phyloP scores from a whole-genome alignment of 768 basidiomycete species.

The Mycena galericulata region DNA sequence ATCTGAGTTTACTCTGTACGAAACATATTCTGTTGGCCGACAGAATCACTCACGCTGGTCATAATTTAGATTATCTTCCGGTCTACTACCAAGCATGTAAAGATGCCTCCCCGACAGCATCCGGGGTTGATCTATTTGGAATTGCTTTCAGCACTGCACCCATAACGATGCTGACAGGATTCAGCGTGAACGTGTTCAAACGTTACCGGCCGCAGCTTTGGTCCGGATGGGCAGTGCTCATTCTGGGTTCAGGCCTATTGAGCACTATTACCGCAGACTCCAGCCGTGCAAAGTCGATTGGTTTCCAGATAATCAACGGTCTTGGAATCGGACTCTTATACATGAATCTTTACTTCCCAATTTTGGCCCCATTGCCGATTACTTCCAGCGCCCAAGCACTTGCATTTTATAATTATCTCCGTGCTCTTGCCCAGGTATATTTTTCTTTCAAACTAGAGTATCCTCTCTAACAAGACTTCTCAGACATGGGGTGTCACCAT shows the following conservation, averaged over 20 bases:
- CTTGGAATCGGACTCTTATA: conserved; percentile 38
- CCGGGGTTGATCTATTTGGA: conserved; percentile 48
- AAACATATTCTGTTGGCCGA: too few species aligned
- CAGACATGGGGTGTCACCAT: too few species aligned
- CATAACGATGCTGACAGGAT: conserved; percentile 43
- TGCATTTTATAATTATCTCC: conserved; percentile 54
- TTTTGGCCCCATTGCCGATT: conserved; percentile 56
- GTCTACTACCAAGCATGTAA: conserved; percentile 58
- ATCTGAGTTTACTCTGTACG: not conserved
- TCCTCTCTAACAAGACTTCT: too few species aligned
- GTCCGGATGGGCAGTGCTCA: not conserved
- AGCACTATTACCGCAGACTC: conserved; percentile 26
- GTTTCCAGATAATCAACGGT: conserved; percentile 38
- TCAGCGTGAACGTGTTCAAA: conserved; percentile 38
- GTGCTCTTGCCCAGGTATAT: conserved; percentile 49
- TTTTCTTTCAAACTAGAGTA: not conserved
- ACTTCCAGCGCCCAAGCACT: conserved; percentile 56
- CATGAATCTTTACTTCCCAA: conserved; percentile 51
- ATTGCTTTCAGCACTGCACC: conserved; percentile 3
- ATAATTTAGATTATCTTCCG: conserved; percentile 49
- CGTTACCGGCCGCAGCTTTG: conserved; percentile 28
- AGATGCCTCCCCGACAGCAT: conserved; percentile 44
- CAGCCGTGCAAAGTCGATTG: conserved; percentile 33
- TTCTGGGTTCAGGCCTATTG: not conserved
- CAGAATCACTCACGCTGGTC: too few species aligned